Evolutionary conservation across 2,329 filamentous ascomycete species (phyloP), one percentile per base, ranked within the genome.

Genomic region (Colletotrichum graminicola): DNA sequence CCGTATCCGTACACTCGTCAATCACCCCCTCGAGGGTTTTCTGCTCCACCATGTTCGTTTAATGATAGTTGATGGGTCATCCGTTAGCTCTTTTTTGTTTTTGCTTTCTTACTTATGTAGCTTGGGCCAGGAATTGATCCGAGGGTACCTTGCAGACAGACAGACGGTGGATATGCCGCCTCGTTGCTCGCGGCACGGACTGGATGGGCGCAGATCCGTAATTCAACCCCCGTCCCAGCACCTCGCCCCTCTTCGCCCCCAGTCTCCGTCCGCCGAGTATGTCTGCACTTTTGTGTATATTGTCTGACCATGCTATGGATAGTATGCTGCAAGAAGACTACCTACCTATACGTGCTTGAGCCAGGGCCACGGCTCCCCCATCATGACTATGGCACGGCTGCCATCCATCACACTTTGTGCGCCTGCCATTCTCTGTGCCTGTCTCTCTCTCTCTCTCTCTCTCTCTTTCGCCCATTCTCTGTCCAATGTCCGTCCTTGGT

Each of bases 361-460:
- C 16, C 36, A 54, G 26, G 23, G 36, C 14, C 36, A 63, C 43
- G 47, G n/a, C 45, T 23, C n/a, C 39, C 62, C 39, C 52, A 26
- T 54, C 47, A 39, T 52, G 47, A 18, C 60, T 7, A 11, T 36
- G 16, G 43, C 32, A 51, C 39, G 14, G 39, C n/a, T 34, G 14
- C 14, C 26, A 29, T 52, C 49, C n/a, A 32, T 49, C 11, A 36
- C n/a, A 47, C 36, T 18, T 16, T 43, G 34, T 39, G 11, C 10
- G 43, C 21, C 18, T 26, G 26, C 49, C 51, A 61, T 36, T 43
- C 43, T 10, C 43, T n/a, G 7, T 45, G 18, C 10, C 41, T 21
- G 16, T 43, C 29, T 29, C 29, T 29, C 29, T 29, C 66, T 62
- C 47, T 61, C 36, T 60, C 32, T 32, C 45, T 56, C 34, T 51